Evolutionary conservation across 73 alveolate species (phyloP), one percentile per base, ranked within the genome.

Genomic region (Uronychia binucleata): DNA sequence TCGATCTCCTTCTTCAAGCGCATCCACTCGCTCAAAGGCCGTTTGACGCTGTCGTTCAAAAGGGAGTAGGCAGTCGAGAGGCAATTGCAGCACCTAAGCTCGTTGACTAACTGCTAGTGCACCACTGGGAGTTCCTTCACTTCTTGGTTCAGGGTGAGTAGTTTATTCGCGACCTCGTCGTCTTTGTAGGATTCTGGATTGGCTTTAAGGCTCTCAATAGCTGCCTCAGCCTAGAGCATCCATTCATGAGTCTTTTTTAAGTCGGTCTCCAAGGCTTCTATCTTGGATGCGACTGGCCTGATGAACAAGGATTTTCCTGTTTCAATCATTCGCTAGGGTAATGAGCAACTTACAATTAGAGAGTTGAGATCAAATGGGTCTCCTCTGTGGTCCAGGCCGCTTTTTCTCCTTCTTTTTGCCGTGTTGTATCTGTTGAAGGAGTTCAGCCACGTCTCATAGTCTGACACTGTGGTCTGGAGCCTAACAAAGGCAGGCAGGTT

Each of bases 381-480:
- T 19, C 67, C 67, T 46, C 67, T 46, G 19, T 46, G 67, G 67
- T 46, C 67, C 5, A 46, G 67, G n/a, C 67, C 67, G 67, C 67
- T 46, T 19, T 46, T 46, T 46, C 67, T 46, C 67, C 67, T 46
- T 46, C 67, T 46, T 19, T 46, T 46, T 19, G 67, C 67, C 5
- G 67, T 46, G 19, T 46, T 46, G 67, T 46, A 46, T 19, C 67
- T 46, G 19, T 19, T 46, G 19, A 11, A 46, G 19, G 5, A 11
- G 67, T 46, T 46, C 67, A 46, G 67, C 67, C 67, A 46, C 5
- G 67, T 46, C 67, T 46, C 67, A 46, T 46, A 46, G 67, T 46
- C 67, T 5, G 67, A 46, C 67, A 46, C 67, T 46, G 67, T 46
- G 5, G 5, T 46, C n/a, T 5, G 19, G 19, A 46, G 67, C 67